Conservation (phyloP, 1,139 yeast genomes). For the Suhomyces taliae region DNA sequence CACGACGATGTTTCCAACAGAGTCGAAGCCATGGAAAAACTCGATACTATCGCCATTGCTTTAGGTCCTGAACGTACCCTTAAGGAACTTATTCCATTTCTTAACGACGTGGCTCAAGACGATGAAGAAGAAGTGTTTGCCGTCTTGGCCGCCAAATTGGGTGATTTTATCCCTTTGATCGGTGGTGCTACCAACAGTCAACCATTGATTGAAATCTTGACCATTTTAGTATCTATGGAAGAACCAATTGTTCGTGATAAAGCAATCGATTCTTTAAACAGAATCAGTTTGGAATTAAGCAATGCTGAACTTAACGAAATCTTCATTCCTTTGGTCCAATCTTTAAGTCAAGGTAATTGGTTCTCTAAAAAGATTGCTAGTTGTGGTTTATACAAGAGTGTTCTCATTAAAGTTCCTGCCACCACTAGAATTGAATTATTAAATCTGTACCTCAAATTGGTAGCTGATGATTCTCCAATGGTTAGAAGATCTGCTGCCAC, state of each 20-base stretch:
- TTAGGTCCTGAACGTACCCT: slow-evolving; percentile 93
- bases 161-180: slow-evolving; percentile 77
- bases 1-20: slow-evolving; percentile 93
- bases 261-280: slow-evolving; percentile 84
- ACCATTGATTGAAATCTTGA: slow-evolving; percentile 79
- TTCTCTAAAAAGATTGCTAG: slow-evolving; percentile 91
- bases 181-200: slow-evolving; percentile 85
- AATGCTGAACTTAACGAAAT: slow-evolving; percentile 64
- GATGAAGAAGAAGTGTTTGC: slow-evolving; percentile 98
- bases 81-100: slow-evolving; percentile 83
- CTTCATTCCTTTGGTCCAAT: slow-evolving; percentile 74
- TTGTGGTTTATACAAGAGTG: slow-evolving; percentile 80
- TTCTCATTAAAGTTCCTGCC: slow-evolving; percentile 60
- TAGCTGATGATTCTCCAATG: slow-evolving; percentile 96
- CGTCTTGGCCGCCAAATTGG: slow-evolving; percentile 87
- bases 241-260: slow-evolving; percentile 97
- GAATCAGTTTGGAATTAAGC: slow-evolving; percentile 65
- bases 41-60: slow-evolving; percentile 93
- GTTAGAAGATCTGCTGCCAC: slow-evolving; percentile 94
- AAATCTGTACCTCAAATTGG: slow-evolving; percentile 64
- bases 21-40: slow-evolving; percentile 91
- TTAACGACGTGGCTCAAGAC: slow-evolving; percentile 83
- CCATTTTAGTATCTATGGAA: slow-evolving; percentile 87
- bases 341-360: slow-evolving; percentile 89
- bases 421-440: slow-evolving; percentile 61